Base-by-base conservation (phyloP, 225 moss, liverwort and hornwort genomes). In the Bryum argenteum region DNA sequence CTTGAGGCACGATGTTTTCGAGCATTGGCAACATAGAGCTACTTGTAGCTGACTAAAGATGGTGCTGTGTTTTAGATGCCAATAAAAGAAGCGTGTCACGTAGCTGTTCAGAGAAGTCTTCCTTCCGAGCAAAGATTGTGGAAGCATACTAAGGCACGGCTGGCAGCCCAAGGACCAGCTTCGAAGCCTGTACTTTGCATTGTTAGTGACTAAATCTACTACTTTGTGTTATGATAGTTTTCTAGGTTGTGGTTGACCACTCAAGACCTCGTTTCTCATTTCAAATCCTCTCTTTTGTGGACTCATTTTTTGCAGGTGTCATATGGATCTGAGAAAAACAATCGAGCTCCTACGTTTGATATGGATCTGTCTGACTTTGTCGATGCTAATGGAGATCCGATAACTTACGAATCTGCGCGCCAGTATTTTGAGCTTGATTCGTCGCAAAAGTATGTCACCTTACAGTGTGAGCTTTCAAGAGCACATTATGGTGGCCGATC, bases 81-180 rank as follows among this genome's bases (percentile, higher is more conserved):
- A 51, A 93, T 80, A 45, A 83, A 86, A 78, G 96, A 91, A 78
- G 96, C 96, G 71, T 96, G 96, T 76, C 91, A 96, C 75, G 93
- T 93, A 33, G 96, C 91, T 64, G 77, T 93, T 56, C 93, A 93
- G 82, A 77, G 84, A 69, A 93, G 93, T 59, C 81, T 79, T 66
- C 65, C 93, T 69, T 65, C 80, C 61, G 82, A 88, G 66, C 93
- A 96, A 76, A 85, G 75, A 62, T 81, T 93, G 52, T 96, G 93
- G 96, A 91, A 93, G 75, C 96, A 93, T 72, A 93, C 87, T 56
- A 63, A 75, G 59, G 85, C 91, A 50, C 90, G 91, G 1, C 76
- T 86, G 72, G 67, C 71, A 66, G 79, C 64, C 16, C 78, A 86
- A 71, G 89, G 80, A 63, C 67, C 71, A 62, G 78, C 38, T 55